Evolutionary conservation across 2,329 filamentous ascomycete species (phyloP).

Genomic region (Cordyceps pruinosa): DNA sequence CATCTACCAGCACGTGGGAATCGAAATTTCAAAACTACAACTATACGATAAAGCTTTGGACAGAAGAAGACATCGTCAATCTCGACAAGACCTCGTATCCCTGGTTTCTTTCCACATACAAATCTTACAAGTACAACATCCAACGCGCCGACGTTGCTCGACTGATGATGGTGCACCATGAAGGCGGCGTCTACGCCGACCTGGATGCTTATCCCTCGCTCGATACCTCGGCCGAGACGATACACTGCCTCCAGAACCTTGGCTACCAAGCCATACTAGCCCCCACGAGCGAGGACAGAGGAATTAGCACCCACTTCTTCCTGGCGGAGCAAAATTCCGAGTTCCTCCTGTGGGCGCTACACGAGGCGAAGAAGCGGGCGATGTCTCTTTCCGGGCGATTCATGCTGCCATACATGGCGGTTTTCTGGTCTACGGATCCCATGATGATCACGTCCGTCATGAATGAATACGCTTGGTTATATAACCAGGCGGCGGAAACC

Average conservation of each 20-base stretch:
- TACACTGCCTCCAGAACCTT: constrained; percentile 16
- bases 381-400: constrained; percentile 12
- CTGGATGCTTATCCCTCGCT: constrained; percentile 17
- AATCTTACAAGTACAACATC: constrained; percentile 18
- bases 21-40: constrained; percentile 12
- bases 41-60: constrained; percentile 21
- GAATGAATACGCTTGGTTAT: constrained; percentile 16
- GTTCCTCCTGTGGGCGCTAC: constrained; percentile 18
- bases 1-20: constrained; percentile 16
- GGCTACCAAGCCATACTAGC: constrained; percentile 16
- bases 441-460: constrained; percentile 19
- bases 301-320: constrained; percentile 22
- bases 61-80: constrained; percentile 16
- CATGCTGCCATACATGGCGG: constrained; percentile 19
- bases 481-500: not conserved
- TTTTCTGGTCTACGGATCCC: constrained; percentile 22
- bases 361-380: constrained; percentile 18
- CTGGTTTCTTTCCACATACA: constrained; percentile 19
- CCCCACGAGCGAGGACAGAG: constrained; percentile 11
- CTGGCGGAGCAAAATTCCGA: constrained; percentile 17
- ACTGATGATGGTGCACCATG: constrained; percentile 18
- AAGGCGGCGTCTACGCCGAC: constrained; percentile 21
- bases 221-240: not conserved
- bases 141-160: constrained; percentile 20
- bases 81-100: constrained; percentile 17